phyloP scores from a whole-genome alignment of 1,284 basidiomycete species.

The Tilletia horrida region DNA sequence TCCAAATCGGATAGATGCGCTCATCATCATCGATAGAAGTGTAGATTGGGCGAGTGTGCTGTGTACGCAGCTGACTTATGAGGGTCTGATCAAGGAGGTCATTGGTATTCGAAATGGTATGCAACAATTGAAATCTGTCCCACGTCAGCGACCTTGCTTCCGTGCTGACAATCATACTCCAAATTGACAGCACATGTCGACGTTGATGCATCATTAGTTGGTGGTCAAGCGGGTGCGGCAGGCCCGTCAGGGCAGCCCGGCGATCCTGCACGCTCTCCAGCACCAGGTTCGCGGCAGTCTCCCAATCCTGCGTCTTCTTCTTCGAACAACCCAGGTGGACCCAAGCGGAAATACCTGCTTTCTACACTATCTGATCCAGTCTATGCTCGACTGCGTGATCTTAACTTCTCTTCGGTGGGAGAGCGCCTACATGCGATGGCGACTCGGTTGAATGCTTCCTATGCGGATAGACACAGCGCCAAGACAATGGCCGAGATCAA shows the following conservation, averaged over 20 bases:
- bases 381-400: constrained; percentile 76
- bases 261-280: not conserved
- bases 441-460: constrained; percentile 81
- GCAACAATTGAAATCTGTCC: constrained; percentile 41
- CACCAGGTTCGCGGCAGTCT: too few species aligned
- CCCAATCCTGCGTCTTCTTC: too few species aligned
- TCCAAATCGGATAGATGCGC: constrained; percentile 64
- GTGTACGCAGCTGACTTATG: constrained; percentile 92
- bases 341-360: constrained; percentile 80
- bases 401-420: constrained; percentile 92
- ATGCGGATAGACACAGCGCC: constrained; percentile 76
- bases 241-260: not conserved
- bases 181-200: constrained; percentile 74
- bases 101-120: constrained; percentile 82
- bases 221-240: constrained; percentile 29
- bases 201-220: constrained; percentile 74
- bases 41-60: constrained; percentile 95
- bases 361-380: constrained; percentile 75
- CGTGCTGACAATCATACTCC: too few species aligned
- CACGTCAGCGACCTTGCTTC: too few species aligned
- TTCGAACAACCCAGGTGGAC: constrained; percentile 43
- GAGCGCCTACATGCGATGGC: constrained; percentile 77
- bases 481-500: constrained; percentile 87
- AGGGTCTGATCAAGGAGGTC: constrained; percentile 92
- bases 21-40: constrained; percentile 84